Base-by-base conservation (phyloP, 2,329 filamentous ascomycete species). In the Pyrenochaeta sp. region DNA sequence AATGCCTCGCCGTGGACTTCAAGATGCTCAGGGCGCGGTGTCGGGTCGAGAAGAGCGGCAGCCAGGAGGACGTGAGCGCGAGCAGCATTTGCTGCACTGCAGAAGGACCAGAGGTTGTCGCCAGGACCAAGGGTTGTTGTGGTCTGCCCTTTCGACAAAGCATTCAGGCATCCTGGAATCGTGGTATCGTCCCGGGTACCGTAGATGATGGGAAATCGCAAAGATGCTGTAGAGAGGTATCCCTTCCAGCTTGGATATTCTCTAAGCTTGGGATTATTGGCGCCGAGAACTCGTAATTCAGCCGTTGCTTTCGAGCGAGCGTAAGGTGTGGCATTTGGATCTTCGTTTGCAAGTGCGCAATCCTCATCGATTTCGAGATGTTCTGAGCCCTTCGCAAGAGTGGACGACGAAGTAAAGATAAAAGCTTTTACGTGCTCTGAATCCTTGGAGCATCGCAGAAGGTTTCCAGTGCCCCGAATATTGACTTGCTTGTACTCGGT, bases 1-100 rank as follows among this genome's bases (percentile, higher is more conserved):
- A 71, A 72, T 13, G 60, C 54, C 56, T 72, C 53, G 3, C 69
- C 68, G 20, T 68, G 68, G 7, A 71, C 60, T 29, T 39, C 27
- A 9, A 29, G 22, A 17, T 29, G 13, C 20, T 39, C 23, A n/a
- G 29, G 18, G 15, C 22, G 18, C 9, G 53, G 44, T 14, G 52
- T 51, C 9, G 53, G 51, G n/a, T 26, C 21, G 2, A 68, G 35
- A 3, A 70, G 63, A 6, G 57, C 59, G 6, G 47, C 22, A 2
- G 66, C 63, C 18, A 66, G 57, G 10, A 70, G 53, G 11, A 61
- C 38, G 36, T 68, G 63, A 14, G 61, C 53, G 23, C 55, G 47
- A 2, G 55, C 60, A 7, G 51, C 48, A 40, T 70, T 68, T 10
- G 55, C 45, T 3, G 53, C 42, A 32, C 65, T 67, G 18, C 60